Conservation (phyloP, 148 eudicot genomes). For the Nepenthes gracilis region DNA sequence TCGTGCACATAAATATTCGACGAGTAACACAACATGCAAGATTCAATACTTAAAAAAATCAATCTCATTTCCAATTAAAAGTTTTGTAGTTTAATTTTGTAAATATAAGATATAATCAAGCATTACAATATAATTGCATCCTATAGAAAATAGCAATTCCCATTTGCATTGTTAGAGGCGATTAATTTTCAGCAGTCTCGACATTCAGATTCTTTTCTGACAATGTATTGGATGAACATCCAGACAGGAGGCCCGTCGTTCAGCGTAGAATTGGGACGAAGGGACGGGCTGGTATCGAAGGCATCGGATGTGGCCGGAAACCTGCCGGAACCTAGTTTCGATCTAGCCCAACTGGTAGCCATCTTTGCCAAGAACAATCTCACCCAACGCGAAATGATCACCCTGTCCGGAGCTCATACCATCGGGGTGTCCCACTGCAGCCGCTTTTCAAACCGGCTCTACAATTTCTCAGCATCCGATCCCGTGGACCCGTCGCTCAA, state of each 20-base stretch:
- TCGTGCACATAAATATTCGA: too few species aligned
- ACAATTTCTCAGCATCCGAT: slow-evolving; percentile 35
- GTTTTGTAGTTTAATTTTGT: not conserved
- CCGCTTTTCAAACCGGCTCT: slow-evolving; percentile 38
- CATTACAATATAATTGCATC: too few species aligned
- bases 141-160: too few species aligned
- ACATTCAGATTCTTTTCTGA: not conserved
- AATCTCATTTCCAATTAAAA: not conserved
- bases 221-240: not conserved
- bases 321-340: slow-evolving; percentile 36
- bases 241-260: slow-evolving; percentile 58
- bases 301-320: slow-evolving; percentile 45
- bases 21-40: too few species aligned
- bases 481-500: slow-evolving; percentile 39
- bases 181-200: not conserved
- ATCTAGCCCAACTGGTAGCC: slow-evolving; percentile 25
- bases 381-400: slow-evolving; percentile 39
- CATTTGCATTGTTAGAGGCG: too few species aligned
- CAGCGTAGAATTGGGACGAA: slow-evolving; percentile 54
- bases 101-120: not conserved
- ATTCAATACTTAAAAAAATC: too few species aligned
- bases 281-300: slow-evolving; percentile 51
- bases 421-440: slow-evolving; percentile 59
- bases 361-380: slow-evolving; percentile 37
- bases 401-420: slow-evolving; percentile 54